These are phyloP conservation scores for Stereocaulon alpinum DNA, from an alignment of 495 filamentous ascomycete species.

Conservation along the genomic window DNA sequence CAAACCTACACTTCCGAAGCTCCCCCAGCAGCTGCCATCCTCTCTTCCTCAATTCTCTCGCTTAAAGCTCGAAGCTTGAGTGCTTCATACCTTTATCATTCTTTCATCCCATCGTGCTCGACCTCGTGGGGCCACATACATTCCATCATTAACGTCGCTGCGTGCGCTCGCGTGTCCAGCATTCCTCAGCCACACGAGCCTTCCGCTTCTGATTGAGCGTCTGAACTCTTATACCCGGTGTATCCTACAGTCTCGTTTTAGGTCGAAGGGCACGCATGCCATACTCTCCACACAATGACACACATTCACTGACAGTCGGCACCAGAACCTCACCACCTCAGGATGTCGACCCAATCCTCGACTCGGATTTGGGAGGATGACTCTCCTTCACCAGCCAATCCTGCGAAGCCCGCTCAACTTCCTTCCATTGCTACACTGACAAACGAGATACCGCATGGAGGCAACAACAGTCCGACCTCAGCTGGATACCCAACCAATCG, in stretches of 20 bases:
- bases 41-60: neutral
- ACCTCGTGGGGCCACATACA: slow-evolving; percentile 13
- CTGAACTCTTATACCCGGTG: neutral
- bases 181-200: slow-evolving; percentile 6
- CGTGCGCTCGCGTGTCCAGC: slow-evolving; percentile 13
- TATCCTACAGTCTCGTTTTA: neutral
- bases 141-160: slow-evolving; percentile 2
- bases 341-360: slow-evolving; percentile 15
- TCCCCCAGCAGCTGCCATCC: slow-evolving; percentile 3
- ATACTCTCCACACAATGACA: neutral
- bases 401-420: slow-evolving; percentile 17
- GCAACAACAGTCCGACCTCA: slow-evolving; percentile 15
- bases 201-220: neutral
- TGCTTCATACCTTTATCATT: neutral
- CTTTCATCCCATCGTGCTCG: slow-evolving; percentile 1
- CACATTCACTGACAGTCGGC: neutral
- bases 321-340: slow-evolving; percentile 2
- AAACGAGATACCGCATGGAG: slow-evolving; percentile 17
- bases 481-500: slow-evolving; percentile 21
- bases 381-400: slow-evolving; percentile 9
- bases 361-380: slow-evolving; percentile 20
- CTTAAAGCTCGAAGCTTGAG: slow-evolving; percentile 10
- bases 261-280: neutral
- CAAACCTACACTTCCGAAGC: neutral
- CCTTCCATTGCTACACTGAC: slow-evolving; percentile 24